Conservation (phyloP, 2,329 filamentous ascomycete genomes). For the Nothophaeocryptopus gaeumannii region DNA sequence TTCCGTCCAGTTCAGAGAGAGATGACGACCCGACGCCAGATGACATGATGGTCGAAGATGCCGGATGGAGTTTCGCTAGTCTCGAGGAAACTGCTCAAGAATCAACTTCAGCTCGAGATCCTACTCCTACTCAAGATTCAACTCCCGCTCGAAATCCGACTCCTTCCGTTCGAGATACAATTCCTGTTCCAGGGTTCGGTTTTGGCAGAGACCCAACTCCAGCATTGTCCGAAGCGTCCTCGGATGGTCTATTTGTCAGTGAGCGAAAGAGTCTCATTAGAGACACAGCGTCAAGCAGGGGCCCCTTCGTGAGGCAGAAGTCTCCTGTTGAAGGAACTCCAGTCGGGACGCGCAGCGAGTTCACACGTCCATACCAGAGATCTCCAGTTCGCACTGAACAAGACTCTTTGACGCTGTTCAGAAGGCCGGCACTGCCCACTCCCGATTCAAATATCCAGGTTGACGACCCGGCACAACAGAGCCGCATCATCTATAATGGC, state of each 20-base stretch:
- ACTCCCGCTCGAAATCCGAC: no score
- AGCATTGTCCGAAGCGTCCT: background rate
- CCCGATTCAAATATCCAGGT: no score
- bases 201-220: background rate
- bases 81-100: no score
- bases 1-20: background rate
- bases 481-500: no score
- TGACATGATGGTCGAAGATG: background rate
- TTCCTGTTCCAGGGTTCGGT: background rate
- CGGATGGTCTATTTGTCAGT: conserved; percentile 1
- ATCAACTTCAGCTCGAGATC: no score
- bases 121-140: no score
- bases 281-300: background rate
- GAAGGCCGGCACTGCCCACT: no score
- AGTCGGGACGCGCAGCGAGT: background rate
- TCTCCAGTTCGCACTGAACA: background rate
- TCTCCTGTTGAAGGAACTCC: background rate
- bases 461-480: no score
- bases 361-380: background rate
- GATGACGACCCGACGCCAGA: background rate
- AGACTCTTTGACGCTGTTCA: background rate
- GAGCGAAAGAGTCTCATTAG: background rate
- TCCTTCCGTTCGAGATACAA: background rate
- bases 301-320: background rate
- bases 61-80: background rate